These are phyloP conservation scores for Pseudognaphalium luteoalbum DNA, from an alignment of 129 eudicot genomes.

Conservation along the genomic window DNA sequence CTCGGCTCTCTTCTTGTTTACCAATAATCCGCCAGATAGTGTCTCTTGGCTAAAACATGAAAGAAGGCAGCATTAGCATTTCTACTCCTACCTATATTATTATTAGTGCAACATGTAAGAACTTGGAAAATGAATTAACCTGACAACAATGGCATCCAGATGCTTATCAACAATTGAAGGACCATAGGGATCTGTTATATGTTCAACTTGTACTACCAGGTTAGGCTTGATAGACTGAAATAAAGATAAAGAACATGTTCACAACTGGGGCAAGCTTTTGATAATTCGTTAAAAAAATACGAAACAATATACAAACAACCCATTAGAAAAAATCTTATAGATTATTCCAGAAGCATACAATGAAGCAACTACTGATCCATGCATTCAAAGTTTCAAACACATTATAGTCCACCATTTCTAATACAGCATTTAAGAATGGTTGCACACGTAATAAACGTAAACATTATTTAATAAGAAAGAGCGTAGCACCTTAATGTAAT, in stretches of 20 bases:
- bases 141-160: slow-evolving; percentile 68
- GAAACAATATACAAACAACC: no score
- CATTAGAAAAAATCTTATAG: no score
- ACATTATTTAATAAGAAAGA: not conserved
- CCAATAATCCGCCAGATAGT: slow-evolving; percentile 75
- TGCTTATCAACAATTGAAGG: slow-evolving; percentile 79
- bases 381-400: not conserved
- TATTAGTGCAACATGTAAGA: not conserved
- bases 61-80: slow-evolving; percentile 17
- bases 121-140: not conserved
- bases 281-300: no score
- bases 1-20: slow-evolving; percentile 85
- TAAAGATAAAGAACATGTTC: not conserved
- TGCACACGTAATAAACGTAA: not conserved
- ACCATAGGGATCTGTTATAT: slow-evolving; percentile 87
- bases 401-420: not conserved
- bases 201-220: slow-evolving; percentile 73
- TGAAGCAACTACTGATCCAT: not conserved
- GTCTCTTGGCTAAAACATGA: slow-evolving; percentile 76
- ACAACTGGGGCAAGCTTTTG: not conserved
- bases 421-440: not conserved
- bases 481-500: slow-evolving; percentile 73
- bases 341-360: no score
- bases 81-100: not conserved
- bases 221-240: slow-evolving; percentile 82